Evolutionary conservation across 805 yeast genomes (phyloP).

Genomic region (Torulaspora delbrueckii): DNA sequence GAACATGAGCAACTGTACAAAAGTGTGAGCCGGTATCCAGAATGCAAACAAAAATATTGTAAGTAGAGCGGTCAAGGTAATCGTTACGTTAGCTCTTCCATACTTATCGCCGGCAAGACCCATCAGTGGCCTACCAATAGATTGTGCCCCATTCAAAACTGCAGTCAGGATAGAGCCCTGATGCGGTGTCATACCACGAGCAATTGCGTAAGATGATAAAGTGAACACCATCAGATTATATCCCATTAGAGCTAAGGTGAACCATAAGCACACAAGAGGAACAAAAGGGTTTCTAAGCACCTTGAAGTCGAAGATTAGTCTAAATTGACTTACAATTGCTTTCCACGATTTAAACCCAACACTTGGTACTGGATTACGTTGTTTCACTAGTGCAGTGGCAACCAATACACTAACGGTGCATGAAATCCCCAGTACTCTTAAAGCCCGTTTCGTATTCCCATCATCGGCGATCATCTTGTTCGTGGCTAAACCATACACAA

Average conservation of each 20-base stretch:
- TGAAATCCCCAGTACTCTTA: conserved; percentile 42
- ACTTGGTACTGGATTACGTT: conserved; percentile 39
- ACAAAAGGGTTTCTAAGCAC: conserved; percentile 34
- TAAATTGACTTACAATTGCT: conserved; percentile 19
- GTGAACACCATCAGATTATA: conserved; percentile 45
- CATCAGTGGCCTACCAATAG: conserved; percentile 46
- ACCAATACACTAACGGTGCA: conserved; percentile 37
- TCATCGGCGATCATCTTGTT: conserved; percentile 40
- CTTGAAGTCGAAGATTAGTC: conserved; percentile 35
- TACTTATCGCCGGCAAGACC: conserved; percentile 43
- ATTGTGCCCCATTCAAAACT: conserved; percentile 43
- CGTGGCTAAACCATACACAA: conserved; percentile 39
- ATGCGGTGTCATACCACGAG: conserved; percentile 42
- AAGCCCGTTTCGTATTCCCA: conserved; percentile 45
- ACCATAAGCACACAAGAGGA: conserved; percentile 38
- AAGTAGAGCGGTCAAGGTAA: conserved; percentile 35
- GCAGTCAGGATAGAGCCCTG: conserved; percentile 46
- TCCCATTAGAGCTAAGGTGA: conserved; percentile 35
- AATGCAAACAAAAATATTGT: conserved; percentile 41
- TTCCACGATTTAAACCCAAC: conserved; percentile 27
- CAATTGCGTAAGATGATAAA: conserved; percentile 43
- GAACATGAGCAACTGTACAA: conserved; percentile 40
- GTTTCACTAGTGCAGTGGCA: conserved; percentile 42
- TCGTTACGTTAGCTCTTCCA: conserved; percentile 46
- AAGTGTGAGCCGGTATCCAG: conserved; percentile 47